These are phyloP conservation scores for Herpotrichia juniperi DNA, from an alignment of 2,329 filamentous ascomycete species.

Conservation along the genomic window DNA sequence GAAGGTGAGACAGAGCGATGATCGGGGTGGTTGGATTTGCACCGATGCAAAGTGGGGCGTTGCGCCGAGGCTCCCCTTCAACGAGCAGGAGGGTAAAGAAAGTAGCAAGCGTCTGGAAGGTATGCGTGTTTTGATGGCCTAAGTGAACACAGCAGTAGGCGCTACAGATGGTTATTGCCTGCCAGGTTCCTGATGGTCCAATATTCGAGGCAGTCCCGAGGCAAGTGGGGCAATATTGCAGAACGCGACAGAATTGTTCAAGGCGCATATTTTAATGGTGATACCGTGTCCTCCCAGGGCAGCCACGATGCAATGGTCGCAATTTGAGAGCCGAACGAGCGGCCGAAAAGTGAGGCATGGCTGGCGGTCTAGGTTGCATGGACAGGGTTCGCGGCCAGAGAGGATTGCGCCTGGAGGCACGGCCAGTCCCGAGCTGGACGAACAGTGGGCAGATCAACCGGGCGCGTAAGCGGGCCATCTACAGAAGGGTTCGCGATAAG, in stretches of 20 bases:
- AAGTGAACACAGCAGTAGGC: constrained; percentile 2
- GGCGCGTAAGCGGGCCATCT: constrained; percentile 43
- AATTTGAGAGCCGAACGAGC: constrained; percentile 18
- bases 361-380: constrained; percentile 24
- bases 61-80: background rate
- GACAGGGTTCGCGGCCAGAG: constrained; percentile 23
- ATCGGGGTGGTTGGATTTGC: constrained; percentile 1
- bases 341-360: constrained; percentile 33
- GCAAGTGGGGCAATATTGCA: background rate
- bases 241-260: background rate
- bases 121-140: constrained; percentile 6
- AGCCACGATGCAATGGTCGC: constrained; percentile 20
- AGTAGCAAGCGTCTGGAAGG: background rate
- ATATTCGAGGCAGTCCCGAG: constrained; percentile 7
- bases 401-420: constrained; percentile 34
- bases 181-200: constrained; percentile 12
- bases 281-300: constrained; percentile 11
- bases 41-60: constrained; percentile 6
- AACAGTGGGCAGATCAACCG: constrained; percentile 42
- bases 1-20: background rate
- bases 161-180: constrained; percentile 8
- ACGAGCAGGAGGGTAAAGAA: background rate
- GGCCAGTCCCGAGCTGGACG: constrained; percentile 44
- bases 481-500: constrained; percentile 32
- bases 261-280: constrained; percentile 7